Evolutionary conservation across 2,329 filamentous ascomycete genomes (phyloP).

Genomic region (Blumeriella jaapii): DNA sequence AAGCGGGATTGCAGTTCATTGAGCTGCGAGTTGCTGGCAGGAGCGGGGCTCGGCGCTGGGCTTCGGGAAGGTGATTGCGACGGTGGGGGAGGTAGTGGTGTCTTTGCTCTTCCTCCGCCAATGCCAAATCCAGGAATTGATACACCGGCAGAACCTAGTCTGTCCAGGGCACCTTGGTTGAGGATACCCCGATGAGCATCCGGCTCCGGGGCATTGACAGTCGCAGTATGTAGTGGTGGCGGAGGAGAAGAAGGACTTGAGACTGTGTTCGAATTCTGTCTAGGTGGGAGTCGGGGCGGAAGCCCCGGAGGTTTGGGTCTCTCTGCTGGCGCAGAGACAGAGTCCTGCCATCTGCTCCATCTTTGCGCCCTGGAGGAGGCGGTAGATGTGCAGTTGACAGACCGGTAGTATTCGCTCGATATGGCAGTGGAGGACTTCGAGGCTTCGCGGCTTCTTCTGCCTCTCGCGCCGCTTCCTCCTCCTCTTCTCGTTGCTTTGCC

Average conservation of each 20-base stretch:
- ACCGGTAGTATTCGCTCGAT: constrained; percentile 48
- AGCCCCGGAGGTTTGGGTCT: constrained; percentile 30
- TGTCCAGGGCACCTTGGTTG: constrained; percentile 37
- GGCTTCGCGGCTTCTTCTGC: constrained; percentile 22
- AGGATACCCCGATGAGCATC: constrained; percentile 26
- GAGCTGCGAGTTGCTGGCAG: constrained; percentile 16
- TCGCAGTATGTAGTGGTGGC: constrained; percentile 27
- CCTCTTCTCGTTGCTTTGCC: constrained; percentile 25
- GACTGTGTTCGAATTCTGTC: constrained; percentile 29
- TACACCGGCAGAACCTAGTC: constrained; percentile 50
- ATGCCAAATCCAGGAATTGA: constrained; percentile 57
- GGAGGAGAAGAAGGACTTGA: constrained; percentile 31
- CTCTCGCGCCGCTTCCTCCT: constrained; percentile 20
- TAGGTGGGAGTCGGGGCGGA: constrained; percentile 48
- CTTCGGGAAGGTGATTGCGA: constrained; percentile 19
- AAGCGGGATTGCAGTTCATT: constrained; percentile 29
- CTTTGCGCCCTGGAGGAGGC: constrained; percentile 41
- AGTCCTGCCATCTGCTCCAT: constrained; percentile 23
- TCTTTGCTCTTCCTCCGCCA: constrained; percentile 30
- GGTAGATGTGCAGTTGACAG: constrained; percentile 46
- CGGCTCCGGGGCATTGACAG: constrained; percentile 12
- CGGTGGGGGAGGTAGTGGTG: constrained; percentile 22
- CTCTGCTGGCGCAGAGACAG: constrained; percentile 12
- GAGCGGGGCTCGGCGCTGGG: constrained; percentile 9
- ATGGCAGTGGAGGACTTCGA: constrained; percentile 43